Conservation (phyloP, 805 yeast genomes). For the Yarrowia deformans region DNA sequence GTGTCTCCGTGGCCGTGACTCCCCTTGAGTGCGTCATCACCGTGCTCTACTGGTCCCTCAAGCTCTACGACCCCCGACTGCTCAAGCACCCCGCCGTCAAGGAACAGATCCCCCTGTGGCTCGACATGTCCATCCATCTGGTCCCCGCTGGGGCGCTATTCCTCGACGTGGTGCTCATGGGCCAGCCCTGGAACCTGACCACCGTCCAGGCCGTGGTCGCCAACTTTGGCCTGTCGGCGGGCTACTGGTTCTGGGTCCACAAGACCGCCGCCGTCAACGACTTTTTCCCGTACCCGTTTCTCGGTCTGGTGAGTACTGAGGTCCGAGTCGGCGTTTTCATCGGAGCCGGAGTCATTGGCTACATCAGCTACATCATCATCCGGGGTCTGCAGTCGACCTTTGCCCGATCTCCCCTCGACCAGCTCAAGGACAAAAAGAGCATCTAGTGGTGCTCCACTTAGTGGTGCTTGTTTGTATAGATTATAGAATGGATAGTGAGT, state of each 20-base stretch:
- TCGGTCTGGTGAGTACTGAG: slow-evolving; percentile 43
- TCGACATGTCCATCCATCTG: slow-evolving; percentile 49
- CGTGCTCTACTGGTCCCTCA: slow-evolving; percentile 50
- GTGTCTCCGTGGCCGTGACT: slow-evolving; percentile 46
- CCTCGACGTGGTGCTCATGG: slow-evolving; percentile 46
- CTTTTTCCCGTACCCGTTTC: slow-evolving; percentile 51
- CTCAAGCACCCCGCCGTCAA: slow-evolving; percentile 44
- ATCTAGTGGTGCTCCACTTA: not conserved
- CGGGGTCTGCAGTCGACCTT: slow-evolving; percentile 43
- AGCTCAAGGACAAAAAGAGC: slow-evolving; percentile 13
- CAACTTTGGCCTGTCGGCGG: slow-evolving; percentile 44
- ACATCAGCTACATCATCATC: slow-evolving; percentile 43
- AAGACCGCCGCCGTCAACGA: slow-evolving; percentile 46
- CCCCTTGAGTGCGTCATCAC: slow-evolving; percentile 50
- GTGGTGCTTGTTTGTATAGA: slow-evolving; percentile 4
- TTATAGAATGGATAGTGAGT: not conserved
- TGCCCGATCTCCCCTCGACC: slow-evolving; percentile 20
- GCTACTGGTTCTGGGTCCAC: slow-evolving; percentile 51
- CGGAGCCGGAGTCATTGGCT: slow-evolving; percentile 43
- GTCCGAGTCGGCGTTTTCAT: slow-evolving; percentile 45
- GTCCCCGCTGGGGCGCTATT: slow-evolving; percentile 47
- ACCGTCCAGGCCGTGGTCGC: slow-evolving; percentile 42
- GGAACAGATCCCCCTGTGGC: slow-evolving; percentile 43
- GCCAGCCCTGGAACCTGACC: slow-evolving; percentile 46
- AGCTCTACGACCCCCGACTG: slow-evolving; percentile 45